Conservation (phyloP, 306 rosid genomes). For the Hippophae tibetana region DNA sequence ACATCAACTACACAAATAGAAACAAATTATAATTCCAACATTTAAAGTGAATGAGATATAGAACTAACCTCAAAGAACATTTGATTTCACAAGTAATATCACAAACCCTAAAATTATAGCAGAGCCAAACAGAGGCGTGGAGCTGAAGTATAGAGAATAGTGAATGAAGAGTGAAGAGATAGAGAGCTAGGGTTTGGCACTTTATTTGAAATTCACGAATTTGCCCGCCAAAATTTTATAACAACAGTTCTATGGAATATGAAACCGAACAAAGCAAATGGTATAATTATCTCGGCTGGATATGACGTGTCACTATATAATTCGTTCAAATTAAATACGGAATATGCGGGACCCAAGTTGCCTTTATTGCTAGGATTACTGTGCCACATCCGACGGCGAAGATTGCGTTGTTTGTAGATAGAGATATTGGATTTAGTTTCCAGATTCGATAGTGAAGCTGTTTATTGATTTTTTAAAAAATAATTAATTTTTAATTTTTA, state of each 20-base stretch:
- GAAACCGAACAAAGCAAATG: slow-evolving; percentile 15
- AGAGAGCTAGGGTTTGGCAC: slow-evolving; percentile 50
- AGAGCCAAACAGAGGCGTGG: slow-evolving; percentile 2
- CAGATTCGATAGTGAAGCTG: slow-evolving; percentile 2
- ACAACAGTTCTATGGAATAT: slow-evolving; percentile 17
- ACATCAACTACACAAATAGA: too few species aligned
- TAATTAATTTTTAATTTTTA: background rate
- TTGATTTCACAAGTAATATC: background rate
- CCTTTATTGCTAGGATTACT: slow-evolving; percentile 16
- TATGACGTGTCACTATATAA: background rate
- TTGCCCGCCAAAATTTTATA: slow-evolving; percentile 69
- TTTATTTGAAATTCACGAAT: slow-evolving; percentile 42
- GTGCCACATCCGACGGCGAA: slow-evolving; percentile 32
- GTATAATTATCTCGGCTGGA: background rate
- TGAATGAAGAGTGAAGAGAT: background rate
- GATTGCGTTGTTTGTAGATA: slow-evolving; percentile 20
- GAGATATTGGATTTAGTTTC: background rate
- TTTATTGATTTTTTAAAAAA: background rate
- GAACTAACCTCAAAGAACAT: too few species aligned
- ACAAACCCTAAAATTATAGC: background rate
- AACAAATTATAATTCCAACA: too few species aligned
- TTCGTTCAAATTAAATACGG: background rate
- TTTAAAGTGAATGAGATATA: too few species aligned
- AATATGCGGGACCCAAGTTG: background rate
- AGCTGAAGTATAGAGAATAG: slow-evolving; percentile 3